Conservation (phyloP, 208 protist genomes). For the Leptomonas pyrrhocoris region DNA sequence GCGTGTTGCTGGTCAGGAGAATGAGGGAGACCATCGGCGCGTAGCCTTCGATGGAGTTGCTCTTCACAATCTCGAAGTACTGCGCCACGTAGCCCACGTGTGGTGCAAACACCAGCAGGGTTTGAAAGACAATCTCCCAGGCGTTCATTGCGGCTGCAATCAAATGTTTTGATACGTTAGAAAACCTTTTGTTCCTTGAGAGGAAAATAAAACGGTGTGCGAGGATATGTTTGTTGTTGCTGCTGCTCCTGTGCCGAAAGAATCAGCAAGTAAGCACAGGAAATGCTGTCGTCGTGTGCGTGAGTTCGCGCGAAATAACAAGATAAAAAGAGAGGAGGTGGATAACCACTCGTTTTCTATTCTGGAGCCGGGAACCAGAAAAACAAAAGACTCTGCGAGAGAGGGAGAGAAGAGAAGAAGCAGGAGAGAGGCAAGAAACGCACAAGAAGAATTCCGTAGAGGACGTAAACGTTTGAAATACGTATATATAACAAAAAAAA, state of each 20-base stretch:
- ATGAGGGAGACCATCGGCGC: constrained; percentile 76
- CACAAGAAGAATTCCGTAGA: neutral
- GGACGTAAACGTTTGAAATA: neutral
- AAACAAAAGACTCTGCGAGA: neutral
- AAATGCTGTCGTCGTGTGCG: no score
- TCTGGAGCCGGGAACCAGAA: no score
- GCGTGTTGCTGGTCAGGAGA: constrained; percentile 73
- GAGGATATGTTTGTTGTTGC: no score
- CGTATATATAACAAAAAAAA: neutral
- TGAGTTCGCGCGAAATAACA: no score
- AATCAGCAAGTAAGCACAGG: neutral
- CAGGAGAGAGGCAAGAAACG: constrained; percentile 2
- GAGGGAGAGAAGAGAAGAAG: constrained; percentile 3
- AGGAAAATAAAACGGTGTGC: neutral
- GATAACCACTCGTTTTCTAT: no score
- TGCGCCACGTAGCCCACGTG: constrained; percentile 78
- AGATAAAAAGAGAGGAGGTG: constrained; percentile 1
- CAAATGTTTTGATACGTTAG: neutral
- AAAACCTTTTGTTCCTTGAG: neutral
- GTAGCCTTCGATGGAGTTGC: constrained; percentile 59
- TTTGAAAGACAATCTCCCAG: constrained; percentile 32
- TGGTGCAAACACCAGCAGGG: constrained; percentile 63
- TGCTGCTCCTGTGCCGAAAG: neutral
- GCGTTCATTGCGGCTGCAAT: constrained; percentile 5
- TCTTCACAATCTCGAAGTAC: constrained; percentile 47